Conservation (phyloP, 495 filamentous ascomycete species). For the Talaromyces borbonicus region DNA sequence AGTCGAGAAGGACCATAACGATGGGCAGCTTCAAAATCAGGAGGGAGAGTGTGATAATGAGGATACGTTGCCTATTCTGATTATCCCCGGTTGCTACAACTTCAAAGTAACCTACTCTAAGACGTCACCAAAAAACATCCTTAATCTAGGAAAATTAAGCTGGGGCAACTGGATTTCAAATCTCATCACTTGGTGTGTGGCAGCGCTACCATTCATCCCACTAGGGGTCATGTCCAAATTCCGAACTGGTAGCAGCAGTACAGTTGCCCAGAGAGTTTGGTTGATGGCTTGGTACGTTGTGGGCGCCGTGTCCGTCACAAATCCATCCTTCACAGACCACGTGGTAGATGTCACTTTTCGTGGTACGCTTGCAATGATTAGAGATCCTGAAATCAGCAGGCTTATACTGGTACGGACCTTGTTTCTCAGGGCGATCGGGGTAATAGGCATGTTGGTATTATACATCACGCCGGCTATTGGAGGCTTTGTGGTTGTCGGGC, state of each 20-base stretch:
- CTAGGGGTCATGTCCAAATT: constrained; percentile 8
- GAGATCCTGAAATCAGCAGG: neutral
- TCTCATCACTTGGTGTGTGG: neutral
- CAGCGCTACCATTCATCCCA: constrained; percentile 1
- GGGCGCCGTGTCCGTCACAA: neutral
- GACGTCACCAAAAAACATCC: neutral
- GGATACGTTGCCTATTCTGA: neutral
- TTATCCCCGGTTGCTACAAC: neutral
- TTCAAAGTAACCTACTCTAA: constrained; percentile 1
- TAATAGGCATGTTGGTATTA: constrained; percentile 2
- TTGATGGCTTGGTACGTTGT: constrained; percentile 3
- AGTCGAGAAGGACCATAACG: neutral
- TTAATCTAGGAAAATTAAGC: neutral
- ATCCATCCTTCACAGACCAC: neutral
- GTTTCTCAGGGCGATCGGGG: neutral
- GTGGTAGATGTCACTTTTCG: neutral
- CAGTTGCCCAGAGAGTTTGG: constrained; percentile 7
- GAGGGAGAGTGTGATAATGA: neutral
- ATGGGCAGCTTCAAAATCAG: neutral
- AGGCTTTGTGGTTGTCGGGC: constrained; percentile 19
- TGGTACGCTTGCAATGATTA: neutral
- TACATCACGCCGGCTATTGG: constrained; percentile 17
- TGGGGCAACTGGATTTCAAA: neutral
- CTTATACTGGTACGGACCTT: neutral
- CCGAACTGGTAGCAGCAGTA: constrained; percentile 4